Evolutionary conservation across 2,329 filamentous ascomycete genomes (phyloP), one percentile per base, ranked within the genome.

Genomic region (Trichoderma atroviride): DNA sequence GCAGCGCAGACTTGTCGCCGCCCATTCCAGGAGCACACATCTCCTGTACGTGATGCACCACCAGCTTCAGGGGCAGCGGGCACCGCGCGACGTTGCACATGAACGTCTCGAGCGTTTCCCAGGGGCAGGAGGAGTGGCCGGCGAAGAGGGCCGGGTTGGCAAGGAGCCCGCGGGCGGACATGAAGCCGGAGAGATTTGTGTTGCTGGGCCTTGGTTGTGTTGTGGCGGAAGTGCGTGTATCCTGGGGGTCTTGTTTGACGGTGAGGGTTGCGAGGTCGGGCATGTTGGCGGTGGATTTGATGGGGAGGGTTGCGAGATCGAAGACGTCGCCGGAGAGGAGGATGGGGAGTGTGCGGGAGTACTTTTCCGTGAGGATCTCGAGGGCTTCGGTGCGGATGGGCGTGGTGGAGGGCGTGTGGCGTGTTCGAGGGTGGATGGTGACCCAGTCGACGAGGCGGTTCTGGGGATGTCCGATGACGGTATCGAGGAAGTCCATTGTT

Each of bases 321-420:
- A 91, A 91, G 24, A 91, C 86, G 73, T 92, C 90, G 19, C 90
- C 90, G n/a, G 90, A 92, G 3, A 90, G 85, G 7, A 92, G 80
- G 47, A 91, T 83, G 0, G 89, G 90, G 0, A 92, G 82, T n/a
- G 80, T 81, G 61, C 81, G 75, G 61, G 86, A 79, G 75, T 86
- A 85, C 72, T 82, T 84, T 16, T 82, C 79, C 3, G 85, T 85
- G 13, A 91, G 79, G 14, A 86, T 78, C 61, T 84, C 82, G 11
- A 92, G 86, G 0, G 89, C 87, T 52, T 88, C 87, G 47, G 88
- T 81, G 75, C 87, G 83, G 69, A 91, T 90, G 9, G 89, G 88
- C 0, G 83, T 82, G 33, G 83, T 88, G 40, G 87, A 90, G 1
- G 88, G 85, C 16, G 89, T 91, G 70, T 80, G 81, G 47, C 87